Conservation (phyloP, 2,329 filamentous ascomycete genomes). For the Pestalotiopsis sp. region DNA sequence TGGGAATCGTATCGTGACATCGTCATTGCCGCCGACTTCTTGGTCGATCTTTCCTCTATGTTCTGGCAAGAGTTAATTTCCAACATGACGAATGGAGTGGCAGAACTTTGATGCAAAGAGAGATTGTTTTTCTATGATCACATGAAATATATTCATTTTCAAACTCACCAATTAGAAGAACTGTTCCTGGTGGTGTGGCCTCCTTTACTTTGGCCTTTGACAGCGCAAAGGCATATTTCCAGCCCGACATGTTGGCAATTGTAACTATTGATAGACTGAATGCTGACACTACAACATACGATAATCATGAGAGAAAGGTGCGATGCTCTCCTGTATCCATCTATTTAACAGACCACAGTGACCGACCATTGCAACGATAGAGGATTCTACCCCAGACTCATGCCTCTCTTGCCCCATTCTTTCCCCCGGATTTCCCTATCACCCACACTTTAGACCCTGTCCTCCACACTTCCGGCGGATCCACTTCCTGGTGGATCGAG, state of each 20-base stretch:
- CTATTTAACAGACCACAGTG: background rate
- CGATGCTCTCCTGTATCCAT: background rate
- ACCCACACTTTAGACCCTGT: background rate
- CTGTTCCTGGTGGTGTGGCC: constrained; percentile 23
- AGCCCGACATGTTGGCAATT: constrained; percentile 15
- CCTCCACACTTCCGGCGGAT: background rate
- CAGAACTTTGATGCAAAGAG: background rate
- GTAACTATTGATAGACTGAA: background rate
- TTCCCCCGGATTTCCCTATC: constrained; percentile 3
- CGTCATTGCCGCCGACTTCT: background rate
- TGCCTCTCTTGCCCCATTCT: background rate
- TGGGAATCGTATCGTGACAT: constrained; percentile 24
- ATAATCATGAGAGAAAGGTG: background rate
- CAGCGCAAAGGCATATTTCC: constrained; percentile 25
- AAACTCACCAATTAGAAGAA: constrained; percentile 20
- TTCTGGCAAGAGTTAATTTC: constrained; percentile 1
- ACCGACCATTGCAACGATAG: background rate
- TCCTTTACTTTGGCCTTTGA: constrained; percentile 21
- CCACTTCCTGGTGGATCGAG: background rate
- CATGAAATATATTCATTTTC: too few relatives aligned
- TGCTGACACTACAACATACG: background rate
- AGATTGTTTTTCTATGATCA: too few relatives aligned
- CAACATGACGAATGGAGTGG: background rate
- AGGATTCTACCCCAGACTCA: background rate
- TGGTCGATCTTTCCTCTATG: constrained; percentile 1